These are phyloP conservation scores for Coemansia sp. DNA, from an alignment of 192 early-diverging fungal genomes.

Conservation along the genomic window DNA sequence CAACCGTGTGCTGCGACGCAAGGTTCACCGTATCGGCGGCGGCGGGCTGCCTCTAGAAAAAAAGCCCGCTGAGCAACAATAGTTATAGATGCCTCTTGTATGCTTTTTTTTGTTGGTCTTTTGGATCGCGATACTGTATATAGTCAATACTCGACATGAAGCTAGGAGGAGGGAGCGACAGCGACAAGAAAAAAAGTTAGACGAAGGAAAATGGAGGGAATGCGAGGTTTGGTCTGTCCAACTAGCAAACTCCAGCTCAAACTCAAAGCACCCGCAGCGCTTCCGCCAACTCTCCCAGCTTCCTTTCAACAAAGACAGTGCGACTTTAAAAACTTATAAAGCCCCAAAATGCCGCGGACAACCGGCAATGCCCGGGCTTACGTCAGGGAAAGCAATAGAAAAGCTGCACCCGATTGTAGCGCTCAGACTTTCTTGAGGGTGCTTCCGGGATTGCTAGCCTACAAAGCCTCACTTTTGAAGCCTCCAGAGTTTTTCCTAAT, in stretches of 20 bases:
- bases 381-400: no score
- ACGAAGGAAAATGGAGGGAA: conserved; percentile 16
- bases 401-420: not conserved
- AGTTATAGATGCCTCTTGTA: no score
- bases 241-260: conserved; percentile 9
- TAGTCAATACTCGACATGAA: not conserved
- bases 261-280: not conserved
- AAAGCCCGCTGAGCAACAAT: not conserved
- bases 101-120: no score
- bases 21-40: conserved; percentile 38
- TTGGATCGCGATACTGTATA: not conserved
- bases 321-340: not conserved
- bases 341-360: not conserved
- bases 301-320: not conserved
- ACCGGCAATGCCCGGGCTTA: no score
- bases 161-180: conserved; percentile 23
- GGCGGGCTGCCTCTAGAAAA: conserved; percentile 9
- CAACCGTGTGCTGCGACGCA: conserved; percentile 43
- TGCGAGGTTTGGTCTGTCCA: conserved; percentile 20
- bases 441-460: not conserved
- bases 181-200: conserved; percentile 33
- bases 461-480: not conserved
- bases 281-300: not conserved
- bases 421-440: not conserved
- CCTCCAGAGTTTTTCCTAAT: not conserved